These are phyloP conservation scores for Aspergillus bertholletiae DNA, from an alignment of 495 filamentous ascomycete genomes.

Conservation along the genomic window DNA sequence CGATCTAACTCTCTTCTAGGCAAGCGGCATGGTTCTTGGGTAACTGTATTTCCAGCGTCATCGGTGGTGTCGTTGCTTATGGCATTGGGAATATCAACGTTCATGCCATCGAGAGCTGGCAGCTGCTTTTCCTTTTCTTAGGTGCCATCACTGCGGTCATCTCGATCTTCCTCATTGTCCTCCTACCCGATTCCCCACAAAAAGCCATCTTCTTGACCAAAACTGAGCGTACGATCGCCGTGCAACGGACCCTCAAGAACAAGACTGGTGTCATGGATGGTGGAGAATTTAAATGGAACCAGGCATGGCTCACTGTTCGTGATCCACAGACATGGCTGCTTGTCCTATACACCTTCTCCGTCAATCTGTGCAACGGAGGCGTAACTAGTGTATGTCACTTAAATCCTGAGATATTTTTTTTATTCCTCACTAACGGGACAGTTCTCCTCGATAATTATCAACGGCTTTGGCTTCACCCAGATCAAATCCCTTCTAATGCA, in stretches of 20 bases:
- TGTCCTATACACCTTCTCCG: constrained; percentile 34
- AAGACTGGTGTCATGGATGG: constrained; percentile 56
- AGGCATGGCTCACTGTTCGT: constrained; percentile 46
- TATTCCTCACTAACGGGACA: neutral
- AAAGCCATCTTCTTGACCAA: constrained; percentile 43
- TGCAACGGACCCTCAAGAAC: constrained; percentile 56
- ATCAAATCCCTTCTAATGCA: constrained; percentile 36
- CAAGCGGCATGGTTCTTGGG: constrained; percentile 38
- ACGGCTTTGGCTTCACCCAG: constrained; percentile 36
- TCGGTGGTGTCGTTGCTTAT: constrained; percentile 54
- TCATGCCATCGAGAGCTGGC: constrained; percentile 37
- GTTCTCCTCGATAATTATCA: constrained; percentile 41
- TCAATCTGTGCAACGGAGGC: constrained; percentile 44
- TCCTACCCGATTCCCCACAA: constrained; percentile 49
- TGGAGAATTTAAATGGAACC: constrained; percentile 55
- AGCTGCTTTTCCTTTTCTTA: constrained; percentile 39
- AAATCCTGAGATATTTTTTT: neutral
- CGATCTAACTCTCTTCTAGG: constrained; percentile 1
- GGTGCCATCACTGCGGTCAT: constrained; percentile 37
- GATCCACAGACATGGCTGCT: constrained; percentile 51
- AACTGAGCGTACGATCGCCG: constrained; percentile 46
- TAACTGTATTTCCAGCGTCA: constrained; percentile 41
- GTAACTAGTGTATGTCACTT: constrained; percentile 29
- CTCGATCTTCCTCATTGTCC: constrained; percentile 34
- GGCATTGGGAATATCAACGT: constrained; percentile 50